Conservation (phyloP, 164 flowering plant genomes). For the Piper betle region DNA sequence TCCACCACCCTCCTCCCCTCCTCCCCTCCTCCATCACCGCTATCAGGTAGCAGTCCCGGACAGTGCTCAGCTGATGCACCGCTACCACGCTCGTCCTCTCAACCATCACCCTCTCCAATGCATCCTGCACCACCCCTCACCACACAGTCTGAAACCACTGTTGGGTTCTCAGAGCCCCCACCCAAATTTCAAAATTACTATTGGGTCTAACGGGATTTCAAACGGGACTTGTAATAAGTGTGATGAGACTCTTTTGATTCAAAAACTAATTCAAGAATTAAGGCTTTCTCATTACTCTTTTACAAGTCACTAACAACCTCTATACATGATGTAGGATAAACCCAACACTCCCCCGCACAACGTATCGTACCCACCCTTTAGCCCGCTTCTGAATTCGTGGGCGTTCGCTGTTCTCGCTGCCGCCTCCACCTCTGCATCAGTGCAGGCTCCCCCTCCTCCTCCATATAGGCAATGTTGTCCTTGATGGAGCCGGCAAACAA, state of each 20-base stretch:
- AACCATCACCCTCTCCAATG: no score
- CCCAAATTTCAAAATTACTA: no score
- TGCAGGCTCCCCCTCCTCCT: constrained; percentile 74
- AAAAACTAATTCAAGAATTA: no score
- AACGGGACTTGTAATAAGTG: no score
- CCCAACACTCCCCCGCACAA: no score
- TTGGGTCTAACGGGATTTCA: no score
- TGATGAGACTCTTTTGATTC: no score
- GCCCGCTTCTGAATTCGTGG: constrained; percentile 69
- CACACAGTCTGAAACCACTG: neutral
- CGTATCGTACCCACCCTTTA: constrained; percentile 32
- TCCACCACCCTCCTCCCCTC: neutral
- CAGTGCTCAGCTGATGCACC: neutral
- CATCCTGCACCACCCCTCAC: neutral
- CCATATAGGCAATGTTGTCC: constrained; percentile 89
- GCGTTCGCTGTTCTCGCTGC: constrained; percentile 84
- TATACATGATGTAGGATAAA: no score
- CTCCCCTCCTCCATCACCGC: neutral
- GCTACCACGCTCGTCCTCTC: neutral
- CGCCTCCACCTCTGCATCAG: constrained; percentile 81
- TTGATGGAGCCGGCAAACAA: constrained; percentile 62
- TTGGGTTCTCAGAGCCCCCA: no score
- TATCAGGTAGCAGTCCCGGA: neutral
- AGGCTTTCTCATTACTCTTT: no score
- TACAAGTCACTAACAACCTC: no score